phyloP scores from a whole-genome alignment of 2,329 filamentous ascomycete genomes.

The Sporothrix luriei region DNA sequence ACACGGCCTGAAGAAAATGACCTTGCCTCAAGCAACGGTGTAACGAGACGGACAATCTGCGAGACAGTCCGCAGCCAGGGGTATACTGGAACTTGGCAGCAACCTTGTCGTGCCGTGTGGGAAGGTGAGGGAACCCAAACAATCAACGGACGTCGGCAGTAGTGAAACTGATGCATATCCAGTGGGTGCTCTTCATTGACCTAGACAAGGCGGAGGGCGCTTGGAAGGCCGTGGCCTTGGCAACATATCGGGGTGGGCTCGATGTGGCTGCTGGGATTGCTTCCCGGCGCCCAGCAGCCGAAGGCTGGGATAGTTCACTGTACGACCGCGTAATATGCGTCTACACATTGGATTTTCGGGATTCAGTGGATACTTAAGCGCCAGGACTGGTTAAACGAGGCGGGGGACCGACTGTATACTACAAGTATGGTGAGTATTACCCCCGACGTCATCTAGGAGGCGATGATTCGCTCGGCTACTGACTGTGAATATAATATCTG shows the following conservation, averaged over 20 bases:
- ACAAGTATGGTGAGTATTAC: slow-evolving; percentile 67
- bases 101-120: slow-evolving; percentile 62
- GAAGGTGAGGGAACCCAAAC: slow-evolving; percentile 55
- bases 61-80: slow-evolving; percentile 52
- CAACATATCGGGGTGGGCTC: slow-evolving; percentile 68
- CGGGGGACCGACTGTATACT: slow-evolving; percentile 63
- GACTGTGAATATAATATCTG: neutral
- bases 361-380: slow-evolving; percentile 68
- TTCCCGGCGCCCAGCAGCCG: slow-evolving; percentile 51
- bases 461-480: neutral
- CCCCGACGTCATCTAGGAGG: neutral
- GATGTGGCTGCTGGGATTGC: slow-evolving; percentile 75
- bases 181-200: slow-evolving; percentile 76
- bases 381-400: slow-evolving; percentile 60
- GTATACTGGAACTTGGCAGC: slow-evolving; percentile 64
- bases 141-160: neutral
- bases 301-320: slow-evolving; percentile 47
- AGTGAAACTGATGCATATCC: slow-evolving; percentile 32
- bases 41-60: slow-evolving; percentile 55
- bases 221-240: slow-evolving; percentile 69
- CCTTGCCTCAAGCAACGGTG: slow-evolving; percentile 44
- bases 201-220: slow-evolving; percentile 58
- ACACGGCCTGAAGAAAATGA: slow-evolving; percentile 48
- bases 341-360: slow-evolving; percentile 74
- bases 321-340: slow-evolving; percentile 68